These are phyloP conservation scores for Glonium stellatum DNA, from an alignment of 495 filamentous ascomycete genomes.

Conservation along the genomic window DNA sequence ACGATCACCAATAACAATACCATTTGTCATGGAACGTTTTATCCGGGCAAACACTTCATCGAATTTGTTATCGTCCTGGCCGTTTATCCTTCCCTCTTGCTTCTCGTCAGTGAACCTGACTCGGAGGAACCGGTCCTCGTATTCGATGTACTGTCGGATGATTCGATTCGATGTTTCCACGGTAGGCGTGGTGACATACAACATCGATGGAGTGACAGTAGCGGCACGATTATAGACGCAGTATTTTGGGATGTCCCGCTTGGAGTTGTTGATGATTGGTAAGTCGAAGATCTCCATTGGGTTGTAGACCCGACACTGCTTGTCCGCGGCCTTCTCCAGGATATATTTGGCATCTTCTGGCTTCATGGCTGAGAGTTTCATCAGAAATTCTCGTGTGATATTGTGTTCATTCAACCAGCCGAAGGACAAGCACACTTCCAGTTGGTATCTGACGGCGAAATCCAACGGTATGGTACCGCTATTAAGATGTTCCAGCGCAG, in stretches of 20 bases:
- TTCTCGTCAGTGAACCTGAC: slow-evolving; percentile 87
- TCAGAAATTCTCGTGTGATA: slow-evolving; percentile 58
- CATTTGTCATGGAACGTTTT: slow-evolving; percentile 62
- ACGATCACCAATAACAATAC: slow-evolving; percentile 72
- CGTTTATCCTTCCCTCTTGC: slow-evolving; percentile 53
- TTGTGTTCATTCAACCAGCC: slow-evolving; percentile 73
- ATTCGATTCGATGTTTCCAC: slow-evolving; percentile 87
- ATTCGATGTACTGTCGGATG: slow-evolving; percentile 58
- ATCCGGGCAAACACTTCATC: slow-evolving; percentile 71
- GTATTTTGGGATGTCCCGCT: slow-evolving; percentile 56
- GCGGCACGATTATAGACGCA: slow-evolving; percentile 71
- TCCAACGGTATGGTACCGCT: slow-evolving; percentile 40
- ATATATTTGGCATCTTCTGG: slow-evolving; percentile 43
- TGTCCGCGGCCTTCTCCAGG: slow-evolving; percentile 56
- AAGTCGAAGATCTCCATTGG: slow-evolving; percentile 68
- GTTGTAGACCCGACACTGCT: slow-evolving; percentile 54
- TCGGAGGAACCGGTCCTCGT: slow-evolving; percentile 79
- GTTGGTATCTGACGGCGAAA: slow-evolving; percentile 76
- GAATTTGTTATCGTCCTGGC: slow-evolving; percentile 44
- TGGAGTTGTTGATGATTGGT: slow-evolving; percentile 40
- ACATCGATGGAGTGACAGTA: slow-evolving; percentile 71
- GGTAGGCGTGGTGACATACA: slow-evolving; percentile 68
- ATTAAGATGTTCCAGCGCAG: slow-evolving; percentile 13
- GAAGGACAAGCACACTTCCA: slow-evolving; percentile 84
- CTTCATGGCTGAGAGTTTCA: slow-evolving; percentile 49